Base-by-base conservation (phyloP, 495 filamentous ascomycete species). In the Podospora pseudopauciseta region DNA sequence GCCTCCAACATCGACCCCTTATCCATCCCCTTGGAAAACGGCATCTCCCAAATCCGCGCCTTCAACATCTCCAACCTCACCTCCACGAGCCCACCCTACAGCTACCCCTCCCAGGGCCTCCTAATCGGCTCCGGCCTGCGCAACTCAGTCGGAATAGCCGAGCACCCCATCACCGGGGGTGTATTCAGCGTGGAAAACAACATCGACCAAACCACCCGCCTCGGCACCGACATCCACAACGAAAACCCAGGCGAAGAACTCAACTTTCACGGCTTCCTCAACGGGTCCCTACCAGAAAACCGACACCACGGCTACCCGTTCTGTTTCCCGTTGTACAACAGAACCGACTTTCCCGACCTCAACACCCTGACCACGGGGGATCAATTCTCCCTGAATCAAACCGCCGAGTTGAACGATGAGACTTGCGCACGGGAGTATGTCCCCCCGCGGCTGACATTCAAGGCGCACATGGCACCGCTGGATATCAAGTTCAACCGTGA, bases 221-320 rank as follows among this genome's bases (percentile, higher is more conserved):
- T 55, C 0, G 83, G 82, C 0, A 67, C 76, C 20, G 88, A 92
- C 68, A 84, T 92, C 49, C 89, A 91, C 71, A 72, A 85, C 55
- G 82, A 91, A 54, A 92, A 92, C 70, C 91, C 91, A 0, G 89
- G 87, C 15, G 91, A 92, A 73, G 89, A 92, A 70, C 75, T 92
- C 66, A 93, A 92, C 73, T 91, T 82, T 76, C 87, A 89, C 16
- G 91, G 90, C 1, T 82, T 82, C 56, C 79, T 91, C 4, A 82
- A 86, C 65, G 75, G 75, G 1, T 80, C 75, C 0, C 69, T 78
- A 7, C 44, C 44, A 19, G 65, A 73, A 9, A 73, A 73, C 5
- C 70, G 71, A 4, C 89, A 90, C 74, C 87, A 86, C 72, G 90
- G 90, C n/a, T 92, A 92, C 72, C 91, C 91, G 5, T 71, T 78